Conservation (phyloP, 2,329 filamentous ascomycete species). For the Rutstroemia sp. region DNA sequence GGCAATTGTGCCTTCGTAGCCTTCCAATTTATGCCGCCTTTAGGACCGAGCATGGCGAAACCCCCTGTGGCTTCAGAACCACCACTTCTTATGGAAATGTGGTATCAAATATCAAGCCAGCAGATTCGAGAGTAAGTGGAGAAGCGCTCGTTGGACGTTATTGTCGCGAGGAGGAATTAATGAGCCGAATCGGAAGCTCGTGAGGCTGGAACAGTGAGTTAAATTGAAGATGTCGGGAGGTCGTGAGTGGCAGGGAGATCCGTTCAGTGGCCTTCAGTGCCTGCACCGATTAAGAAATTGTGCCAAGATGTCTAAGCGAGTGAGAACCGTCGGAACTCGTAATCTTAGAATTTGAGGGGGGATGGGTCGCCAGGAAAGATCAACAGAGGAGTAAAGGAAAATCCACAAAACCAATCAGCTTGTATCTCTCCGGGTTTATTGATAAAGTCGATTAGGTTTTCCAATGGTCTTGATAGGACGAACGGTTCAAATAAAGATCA, state of each 20-base stretch:
- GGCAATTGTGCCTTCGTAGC: constrained; percentile 73
- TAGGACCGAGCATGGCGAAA: constrained; percentile 75
- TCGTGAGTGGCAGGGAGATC: constrained; percentile 9
- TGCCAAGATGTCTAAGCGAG: constrained; percentile 9
- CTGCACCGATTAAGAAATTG: constrained; percentile 13
- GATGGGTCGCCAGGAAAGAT: background rate
- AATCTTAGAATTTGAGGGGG: constrained; percentile 3
- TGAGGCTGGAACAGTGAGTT: constrained; percentile 1
- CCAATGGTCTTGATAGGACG: no score
- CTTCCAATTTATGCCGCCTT: constrained; percentile 89
- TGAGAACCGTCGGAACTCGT: constrained; percentile 3
- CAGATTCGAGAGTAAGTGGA: constrained; percentile 1
- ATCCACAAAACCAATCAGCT: no score
- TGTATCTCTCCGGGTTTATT: no score
- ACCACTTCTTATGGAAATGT: constrained; percentile 26
- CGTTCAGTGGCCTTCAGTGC: constrained; percentile 4
- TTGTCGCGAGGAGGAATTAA: background rate
- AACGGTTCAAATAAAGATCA: no score
- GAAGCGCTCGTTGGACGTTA: background rate
- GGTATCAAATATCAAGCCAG: constrained; percentile 21
- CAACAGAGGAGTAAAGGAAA: background rate
- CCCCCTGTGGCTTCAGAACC: constrained; percentile 35
- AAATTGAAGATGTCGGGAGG: background rate
- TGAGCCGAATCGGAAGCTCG: constrained; percentile 5
- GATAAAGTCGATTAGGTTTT: no score